A percentile compares a stretch with the other conserved stretches of the same genome.
These are phyloP conservation scores for Russula sp. DNA, from an alignment of 768 basidiomycete genomes.

Conservation along the genomic window DNA sequence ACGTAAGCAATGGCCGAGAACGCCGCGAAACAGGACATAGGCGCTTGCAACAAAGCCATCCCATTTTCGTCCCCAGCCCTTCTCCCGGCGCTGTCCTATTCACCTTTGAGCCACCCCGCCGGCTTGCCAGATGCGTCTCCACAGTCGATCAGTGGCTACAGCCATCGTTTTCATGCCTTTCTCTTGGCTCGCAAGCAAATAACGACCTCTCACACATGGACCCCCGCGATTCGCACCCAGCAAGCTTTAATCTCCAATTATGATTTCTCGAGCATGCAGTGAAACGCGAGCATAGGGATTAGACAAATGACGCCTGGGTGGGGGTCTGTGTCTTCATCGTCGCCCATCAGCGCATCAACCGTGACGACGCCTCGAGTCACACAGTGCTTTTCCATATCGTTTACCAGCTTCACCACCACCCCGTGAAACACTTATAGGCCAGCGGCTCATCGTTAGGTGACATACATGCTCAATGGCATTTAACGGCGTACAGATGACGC, in stretches of 20 bases:
- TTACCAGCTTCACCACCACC: conserved; percentile 61
- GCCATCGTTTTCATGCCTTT: conserved; percentile 93
- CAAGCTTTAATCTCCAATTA: conserved; percentile 52
- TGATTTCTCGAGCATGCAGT: conserved; percentile 45
- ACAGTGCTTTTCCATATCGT: conserved; percentile 49
- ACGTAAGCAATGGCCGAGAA: no score
- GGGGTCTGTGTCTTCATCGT: conserved; percentile 25
- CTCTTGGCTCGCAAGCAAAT: conserved; percentile 88
- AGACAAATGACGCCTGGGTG: conserved; percentile 19
- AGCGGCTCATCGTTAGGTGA: conserved; percentile 38
- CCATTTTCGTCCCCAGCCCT: no score
- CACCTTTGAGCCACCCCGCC: no score
- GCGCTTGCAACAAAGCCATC: no score
- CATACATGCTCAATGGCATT: conserved; percentile 37
- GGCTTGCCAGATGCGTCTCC: conserved; percentile 53
- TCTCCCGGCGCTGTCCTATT: no score
- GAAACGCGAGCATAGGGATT: conserved; percentile 6
- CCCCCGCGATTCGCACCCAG: conserved; percentile 73
- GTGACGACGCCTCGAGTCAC: conserved; percentile 17
- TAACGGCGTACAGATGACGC: conserved; percentile 38
- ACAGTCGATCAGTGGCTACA: conserved; percentile 87
- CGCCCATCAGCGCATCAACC: conserved; percentile 11
- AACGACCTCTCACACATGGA: conserved; percentile 75
- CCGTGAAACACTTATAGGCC: conserved; percentile 57
- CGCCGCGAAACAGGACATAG: no score